Evolutionary conservation across 371 early-diverging fungal species (phyloP), one percentile per base, ranked within the genome.

Genomic region (Rhizopus arrhizus): DNA sequence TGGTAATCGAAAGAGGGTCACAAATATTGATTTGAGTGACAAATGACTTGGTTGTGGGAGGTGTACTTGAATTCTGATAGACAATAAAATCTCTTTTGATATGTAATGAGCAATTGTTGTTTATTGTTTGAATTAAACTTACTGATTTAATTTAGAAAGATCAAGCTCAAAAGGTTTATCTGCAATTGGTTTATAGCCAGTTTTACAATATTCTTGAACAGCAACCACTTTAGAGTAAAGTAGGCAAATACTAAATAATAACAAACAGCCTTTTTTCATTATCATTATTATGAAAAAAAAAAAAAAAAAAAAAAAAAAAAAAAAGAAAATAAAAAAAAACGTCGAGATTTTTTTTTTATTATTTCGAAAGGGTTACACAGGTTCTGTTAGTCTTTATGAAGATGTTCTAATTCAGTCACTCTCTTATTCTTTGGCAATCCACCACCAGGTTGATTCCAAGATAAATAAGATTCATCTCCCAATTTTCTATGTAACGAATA

Each of bases 381-480:
- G 2, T 22, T 22, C 22, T 22, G 22, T 48, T 66, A 58, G 16
- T 66, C 66, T 58, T 58, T 61, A 42, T 66, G 66, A 29, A 66
- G 54, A 49, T 61, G 66, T 16, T 32, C 36, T 29, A 48, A 15
- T 43, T 48, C 48, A 45, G 32, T 36, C 22, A 35, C 15, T 22
- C 59, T 61, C 43, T 56, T 58, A 45, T 60, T 62, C 29, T 31
- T 65, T 12, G 74, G 73, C 38, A 79, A 51, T 22, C 76, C 76
- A 29, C 77, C 72, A 46, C 73, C 73, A 35, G 69, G 73, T 54
- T 76, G 65, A 48, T 76, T 72, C 77, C 73, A 69, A 36, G 72
- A 76, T 5, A 79, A 56, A 53, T 77, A 77, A 16, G 65, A 60
- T 3, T 61, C 54, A 57, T 80, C 80, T 29, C 80, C 80, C 40